phyloP scores from a whole-genome alignment of 257 asterid species.

The Echites panduratus region DNA sequence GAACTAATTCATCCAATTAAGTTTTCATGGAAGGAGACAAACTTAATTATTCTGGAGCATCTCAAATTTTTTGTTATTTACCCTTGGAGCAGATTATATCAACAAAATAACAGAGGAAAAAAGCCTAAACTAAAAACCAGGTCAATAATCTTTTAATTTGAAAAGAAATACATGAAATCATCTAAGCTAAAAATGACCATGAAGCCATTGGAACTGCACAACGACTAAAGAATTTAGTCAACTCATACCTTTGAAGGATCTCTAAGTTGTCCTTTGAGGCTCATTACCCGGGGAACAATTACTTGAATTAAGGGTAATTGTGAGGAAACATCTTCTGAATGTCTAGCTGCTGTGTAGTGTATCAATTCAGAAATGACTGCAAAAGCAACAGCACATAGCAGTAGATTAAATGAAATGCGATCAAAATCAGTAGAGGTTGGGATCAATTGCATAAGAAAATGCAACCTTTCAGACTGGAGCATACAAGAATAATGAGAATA shows the following conservation, averaged over 20 bases:
- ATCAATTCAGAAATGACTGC: constrained; percentile 95
- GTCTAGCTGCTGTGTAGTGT: constrained; percentile 75
- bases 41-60: not conserved
- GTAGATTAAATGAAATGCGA: constrained; percentile 10
- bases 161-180: not conserved
- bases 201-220: constrained; percentile 8
- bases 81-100: not conserved
- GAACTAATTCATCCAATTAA: not conserved
- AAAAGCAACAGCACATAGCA: constrained; percentile 16
- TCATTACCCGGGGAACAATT: constrained; percentile 89
- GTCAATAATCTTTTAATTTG: not conserved
- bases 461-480: not conserved
- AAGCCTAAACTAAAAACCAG: not conserved
- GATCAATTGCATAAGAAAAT: constrained; percentile 5
- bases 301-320: constrained; percentile 90
- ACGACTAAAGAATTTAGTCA: constrained; percentile 9
- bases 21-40: not conserved
- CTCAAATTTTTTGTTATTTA: not conserved
- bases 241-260: constrained; percentile 82
- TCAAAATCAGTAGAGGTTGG: not conserved
- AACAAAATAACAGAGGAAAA: not conserved
- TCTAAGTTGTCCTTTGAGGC: constrained; percentile 73
- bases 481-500: not conserved
- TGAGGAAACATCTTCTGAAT: constrained; percentile 56
- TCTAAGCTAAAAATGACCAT: not conserved